These are phyloP conservation scores for Diplodia sapinea DNA, from an alignment of 2,329 filamentous ascomycete genomes.

Conservation along the genomic window DNA sequence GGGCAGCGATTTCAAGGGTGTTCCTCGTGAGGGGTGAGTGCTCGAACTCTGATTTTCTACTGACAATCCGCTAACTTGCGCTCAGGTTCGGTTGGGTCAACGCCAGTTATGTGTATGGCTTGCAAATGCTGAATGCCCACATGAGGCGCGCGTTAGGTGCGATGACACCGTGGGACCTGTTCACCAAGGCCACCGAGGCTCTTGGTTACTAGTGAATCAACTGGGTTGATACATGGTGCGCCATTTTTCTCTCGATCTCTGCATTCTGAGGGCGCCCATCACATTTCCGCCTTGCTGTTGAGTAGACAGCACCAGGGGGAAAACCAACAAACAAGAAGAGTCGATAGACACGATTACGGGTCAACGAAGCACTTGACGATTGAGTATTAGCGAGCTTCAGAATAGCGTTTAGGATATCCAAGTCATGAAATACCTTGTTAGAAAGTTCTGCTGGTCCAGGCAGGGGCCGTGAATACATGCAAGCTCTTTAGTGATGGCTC, in stretches of 20 bases:
- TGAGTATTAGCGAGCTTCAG: conserved; percentile 4
- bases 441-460: not conserved
- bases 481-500: not conserved
- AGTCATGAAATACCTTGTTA: not conserved
- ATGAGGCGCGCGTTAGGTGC: conserved; percentile 88
- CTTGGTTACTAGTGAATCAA: conserved; percentile 36
- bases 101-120: conserved; percentile 92
- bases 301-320: not conserved
- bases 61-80: conserved; percentile 37
- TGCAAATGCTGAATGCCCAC: conserved; percentile 86
- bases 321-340: not conserved
- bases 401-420: conserved; percentile 17
- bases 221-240: not conserved
- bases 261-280: not conserved
- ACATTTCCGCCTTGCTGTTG: not conserved
- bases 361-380: not conserved
- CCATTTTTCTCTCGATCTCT: not conserved
- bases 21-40: conserved; percentile 91
- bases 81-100: conserved; percentile 97
- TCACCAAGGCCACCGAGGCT: conserved; percentile 67
- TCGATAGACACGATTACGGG: not conserved
- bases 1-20: conserved; percentile 91
- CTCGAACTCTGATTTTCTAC: not conserved
- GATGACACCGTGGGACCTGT: conserved; percentile 84
- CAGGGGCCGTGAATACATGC: not conserved